Conservation (phyloP, 2,329 filamentous ascomycete species). For the Parastagonospora nodorum region DNA sequence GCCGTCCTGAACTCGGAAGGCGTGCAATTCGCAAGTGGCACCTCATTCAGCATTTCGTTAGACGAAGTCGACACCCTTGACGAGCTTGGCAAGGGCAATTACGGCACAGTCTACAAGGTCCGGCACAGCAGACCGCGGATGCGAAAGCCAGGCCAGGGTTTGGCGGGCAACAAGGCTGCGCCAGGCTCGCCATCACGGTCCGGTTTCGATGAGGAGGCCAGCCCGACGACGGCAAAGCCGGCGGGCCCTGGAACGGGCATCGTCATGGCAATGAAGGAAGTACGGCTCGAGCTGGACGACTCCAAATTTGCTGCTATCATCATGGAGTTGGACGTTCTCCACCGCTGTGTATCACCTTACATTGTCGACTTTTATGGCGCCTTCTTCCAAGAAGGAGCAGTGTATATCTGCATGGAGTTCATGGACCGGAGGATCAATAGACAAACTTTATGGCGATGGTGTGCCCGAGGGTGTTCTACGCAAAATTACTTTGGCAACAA, state of each 20-base stretch:
- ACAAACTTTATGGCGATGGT: conserved; percentile 90
- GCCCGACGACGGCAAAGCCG: conserved; percentile 42
- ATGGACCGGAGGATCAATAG: conserved; percentile 97
- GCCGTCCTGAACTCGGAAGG: conserved; percentile 87
- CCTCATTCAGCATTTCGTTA: conserved; percentile 89
- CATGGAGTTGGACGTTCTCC: conserved; percentile 95
- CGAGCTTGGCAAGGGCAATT: conserved; percentile 96
- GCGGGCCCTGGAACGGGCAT: conserved; percentile 67
- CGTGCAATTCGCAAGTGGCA: conserved; percentile 89
- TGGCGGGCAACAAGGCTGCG: conserved; percentile 61
- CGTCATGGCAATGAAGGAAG: conserved; percentile 99
- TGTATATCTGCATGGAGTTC: conserved; percentile 99
- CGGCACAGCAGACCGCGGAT: conserved; percentile 76
- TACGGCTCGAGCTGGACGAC: conserved; percentile 92
- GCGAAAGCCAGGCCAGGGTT: conserved; percentile 63
- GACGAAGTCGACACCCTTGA: conserved; percentile 93
- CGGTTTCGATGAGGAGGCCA: conserved; percentile 39
- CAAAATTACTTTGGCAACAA: conserved; percentile 88
- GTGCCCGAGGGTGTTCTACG: conserved; percentile 86
- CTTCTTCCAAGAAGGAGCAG: conserved; percentile 97
- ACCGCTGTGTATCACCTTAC: conserved; percentile 91
- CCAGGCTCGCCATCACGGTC: conserved; percentile 43
- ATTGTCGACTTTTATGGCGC: conserved; percentile 99
- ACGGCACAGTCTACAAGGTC: conserved; percentile 97
- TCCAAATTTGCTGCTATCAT: conserved; percentile 96